Conservation (phyloP, 2,329 filamentous ascomycete species). For the Aspergillus sp. region DNA sequence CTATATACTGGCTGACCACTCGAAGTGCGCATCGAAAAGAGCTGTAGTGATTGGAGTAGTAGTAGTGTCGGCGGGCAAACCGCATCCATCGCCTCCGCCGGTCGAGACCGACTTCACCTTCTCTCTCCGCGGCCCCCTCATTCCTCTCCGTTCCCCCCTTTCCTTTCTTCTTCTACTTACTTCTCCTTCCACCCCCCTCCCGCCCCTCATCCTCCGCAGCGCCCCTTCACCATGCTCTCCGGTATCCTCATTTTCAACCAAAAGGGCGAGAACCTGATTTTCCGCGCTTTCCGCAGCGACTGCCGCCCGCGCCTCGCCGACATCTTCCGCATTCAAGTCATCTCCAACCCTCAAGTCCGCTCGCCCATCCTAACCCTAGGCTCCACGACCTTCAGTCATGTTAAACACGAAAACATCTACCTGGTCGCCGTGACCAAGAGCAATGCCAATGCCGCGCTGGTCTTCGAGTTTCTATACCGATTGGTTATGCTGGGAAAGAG, state of each 20-base stretch:
- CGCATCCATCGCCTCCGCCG: not conserved
- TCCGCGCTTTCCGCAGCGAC: constrained; percentile 97
- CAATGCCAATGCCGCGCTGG: constrained; percentile 96
- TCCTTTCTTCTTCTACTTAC: constrained; percentile 4
- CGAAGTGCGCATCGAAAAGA: too few species aligned
- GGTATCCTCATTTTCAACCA: constrained; percentile 98
- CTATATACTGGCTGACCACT: too few species aligned
- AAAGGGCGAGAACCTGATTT: constrained; percentile 99
- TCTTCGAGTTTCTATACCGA: constrained; percentile 97
- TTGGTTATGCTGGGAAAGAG: constrained; percentile 86
- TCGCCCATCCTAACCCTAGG: constrained; percentile 96
- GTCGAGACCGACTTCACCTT: not conserved
- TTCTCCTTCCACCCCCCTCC: constrained; percentile 4
- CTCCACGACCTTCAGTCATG: constrained; percentile 98
- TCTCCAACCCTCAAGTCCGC: constrained; percentile 95
- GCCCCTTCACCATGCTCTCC: constrained; percentile 73
- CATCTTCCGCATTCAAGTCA: constrained; percentile 99
- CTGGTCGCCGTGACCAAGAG: constrained; percentile 96
- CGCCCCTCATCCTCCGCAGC: constrained; percentile 9
- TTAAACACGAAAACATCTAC: constrained; percentile 99
- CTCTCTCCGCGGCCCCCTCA: not conserved
- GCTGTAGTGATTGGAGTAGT: too few species aligned
- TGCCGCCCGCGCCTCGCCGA: constrained; percentile 96
- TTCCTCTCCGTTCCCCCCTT: constrained; percentile 6
- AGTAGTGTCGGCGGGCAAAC: too few species aligned